These are phyloP conservation scores for Phaeosphaeria sp. DNA, from an alignment of 2,329 filamentous ascomycete genomes.

Conservation along the genomic window DNA sequence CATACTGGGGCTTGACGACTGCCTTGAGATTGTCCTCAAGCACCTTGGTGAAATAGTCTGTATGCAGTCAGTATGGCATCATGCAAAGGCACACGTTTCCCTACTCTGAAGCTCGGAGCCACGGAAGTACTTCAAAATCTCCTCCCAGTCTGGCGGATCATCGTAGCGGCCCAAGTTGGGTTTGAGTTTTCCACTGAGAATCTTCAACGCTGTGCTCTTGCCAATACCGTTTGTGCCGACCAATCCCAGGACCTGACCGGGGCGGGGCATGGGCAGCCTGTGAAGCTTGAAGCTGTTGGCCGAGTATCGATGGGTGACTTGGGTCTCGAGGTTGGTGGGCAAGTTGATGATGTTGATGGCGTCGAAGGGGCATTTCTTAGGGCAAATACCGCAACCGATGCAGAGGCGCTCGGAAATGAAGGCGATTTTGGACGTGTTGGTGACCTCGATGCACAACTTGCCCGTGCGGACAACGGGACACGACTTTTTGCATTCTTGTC, in stretches of 20 bases:
- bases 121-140: conserved; percentile 97
- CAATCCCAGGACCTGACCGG: conserved; percentile 92
- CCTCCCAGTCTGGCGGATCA: conserved; percentile 98
- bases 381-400: conserved; percentile 99
- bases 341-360: conserved; percentile 99
- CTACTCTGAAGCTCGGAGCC: conserved; percentile 95
- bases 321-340: conserved; percentile 97
- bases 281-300: conserved; percentile 99
- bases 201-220: conserved; percentile 99
- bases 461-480: conserved; percentile 97
- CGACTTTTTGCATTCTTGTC: conserved; percentile 98
- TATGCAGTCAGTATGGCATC: conserved; percentile 23
- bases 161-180: conserved; percentile 94
- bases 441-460: conserved; percentile 97
- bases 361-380: conserved; percentile 98
- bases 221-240: conserved; percentile 99
- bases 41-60: conserved; percentile 98
- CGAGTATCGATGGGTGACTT: conserved; percentile 98
- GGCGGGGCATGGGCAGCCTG: conserved; percentile 91
- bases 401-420: conserved; percentile 97
- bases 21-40: conserved; percentile 97
- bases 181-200: conserved; percentile 97
- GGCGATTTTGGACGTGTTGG: conserved; percentile 85
- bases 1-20: conserved; percentile 98
- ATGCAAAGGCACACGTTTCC: conserved; percentile 37